Percentiles rank a stretch among this genome's conserved stretches.
These are phyloP conservation scores for Knoxdaviesia proteae DNA, from an alignment of 2,329 filamentous ascomycete genomes.

Conservation along the genomic window DNA sequence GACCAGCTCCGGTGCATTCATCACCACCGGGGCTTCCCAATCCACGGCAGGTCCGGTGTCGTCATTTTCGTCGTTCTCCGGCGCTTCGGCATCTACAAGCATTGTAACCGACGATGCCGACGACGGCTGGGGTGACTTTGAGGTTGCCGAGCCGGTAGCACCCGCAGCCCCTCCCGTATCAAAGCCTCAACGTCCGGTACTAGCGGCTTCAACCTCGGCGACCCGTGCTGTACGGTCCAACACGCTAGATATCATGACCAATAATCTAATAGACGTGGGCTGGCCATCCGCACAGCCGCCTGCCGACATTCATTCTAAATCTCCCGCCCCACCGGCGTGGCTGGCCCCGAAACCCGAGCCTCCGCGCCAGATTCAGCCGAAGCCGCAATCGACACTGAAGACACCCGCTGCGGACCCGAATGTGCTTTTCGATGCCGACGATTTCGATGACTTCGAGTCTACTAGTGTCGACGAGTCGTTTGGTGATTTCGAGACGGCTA, in stretches of 20 bases:
- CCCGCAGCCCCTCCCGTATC: not conserved
- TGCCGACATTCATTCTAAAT: constrained; percentile 1
- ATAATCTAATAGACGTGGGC: constrained; percentile 24
- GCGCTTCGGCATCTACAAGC: constrained; percentile 1
- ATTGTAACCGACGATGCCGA: constrained; percentile 23
- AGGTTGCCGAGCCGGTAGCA: constrained; percentile 20
- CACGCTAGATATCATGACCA: constrained; percentile 31
- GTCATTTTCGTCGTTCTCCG: constrained; percentile 3
- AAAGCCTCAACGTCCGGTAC: not conserved
- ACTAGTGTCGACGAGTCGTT: constrained; percentile 18
- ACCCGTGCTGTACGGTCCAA: constrained; percentile 19
- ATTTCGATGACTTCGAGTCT: constrained; percentile 20
- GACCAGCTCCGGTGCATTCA: too few relatives aligned
- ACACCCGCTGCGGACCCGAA: constrained; percentile 19
- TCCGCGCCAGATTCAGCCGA: constrained; percentile 1
- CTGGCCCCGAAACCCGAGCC: not conserved
- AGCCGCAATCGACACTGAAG: constrained; percentile 9
- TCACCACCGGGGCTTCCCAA: too few relatives aligned
- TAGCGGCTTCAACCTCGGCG: not conserved
- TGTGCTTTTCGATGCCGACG: constrained; percentile 46
- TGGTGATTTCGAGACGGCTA: constrained; percentile 20
- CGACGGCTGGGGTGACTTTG: constrained; percentile 49
- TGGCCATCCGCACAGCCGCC: not conserved
- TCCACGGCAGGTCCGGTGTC: constrained; percentile 1
- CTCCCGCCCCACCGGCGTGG: not conserved